phyloP scores from a whole-genome alignment of 768 basidiomycete genomes.

The Collybia sordida region DNA sequence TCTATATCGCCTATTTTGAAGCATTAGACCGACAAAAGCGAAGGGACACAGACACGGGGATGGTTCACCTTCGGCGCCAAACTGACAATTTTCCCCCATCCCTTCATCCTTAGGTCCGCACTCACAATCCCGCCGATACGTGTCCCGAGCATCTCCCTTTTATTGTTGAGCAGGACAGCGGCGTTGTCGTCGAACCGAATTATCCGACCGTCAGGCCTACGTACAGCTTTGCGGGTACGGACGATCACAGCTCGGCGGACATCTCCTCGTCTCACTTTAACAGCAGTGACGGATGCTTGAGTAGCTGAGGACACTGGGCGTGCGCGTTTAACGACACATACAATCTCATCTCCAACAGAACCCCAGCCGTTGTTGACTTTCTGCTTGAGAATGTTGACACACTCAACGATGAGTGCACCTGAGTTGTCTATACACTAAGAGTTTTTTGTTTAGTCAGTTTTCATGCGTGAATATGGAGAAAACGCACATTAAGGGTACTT shows the following conservation, averaged over 20 bases:
- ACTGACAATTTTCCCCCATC: slow-evolving; percentile 93
- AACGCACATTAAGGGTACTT: slow-evolving; percentile 86
- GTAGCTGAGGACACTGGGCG: slow-evolving; percentile 73
- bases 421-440: slow-evolving; percentile 95
- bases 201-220: slow-evolving; percentile 83
- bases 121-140: slow-evolving; percentile 93
- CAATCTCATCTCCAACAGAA: slow-evolving; percentile 91
- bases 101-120: slow-evolving; percentile 85
- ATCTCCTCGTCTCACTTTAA: slow-evolving; percentile 92
- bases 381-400: slow-evolving; percentile 93
- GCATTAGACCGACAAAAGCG: slow-evolving; percentile 14
- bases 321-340: slow-evolving; percentile 91
- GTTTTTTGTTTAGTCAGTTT: background rate
- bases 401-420: slow-evolving; percentile 91
- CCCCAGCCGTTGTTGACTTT: slow-evolving; percentile 97
- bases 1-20: background rate
- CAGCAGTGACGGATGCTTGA: slow-evolving; percentile 69
- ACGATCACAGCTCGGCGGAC: slow-evolving; percentile 96
- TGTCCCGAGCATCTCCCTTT: slow-evolving; percentile 93
- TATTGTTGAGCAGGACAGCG: slow-evolving; percentile 90
- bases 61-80: slow-evolving; percentile 84
- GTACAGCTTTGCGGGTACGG: slow-evolving; percentile 83
- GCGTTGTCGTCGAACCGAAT: slow-evolving; percentile 97
- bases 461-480: slow-evolving; percentile 17
- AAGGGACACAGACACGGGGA: slow-evolving; percentile 1